Evolutionary conservation across 495 filamentous ascomycete genomes (phyloP).

Genomic region (Hypoxylon lenormandii): DNA sequence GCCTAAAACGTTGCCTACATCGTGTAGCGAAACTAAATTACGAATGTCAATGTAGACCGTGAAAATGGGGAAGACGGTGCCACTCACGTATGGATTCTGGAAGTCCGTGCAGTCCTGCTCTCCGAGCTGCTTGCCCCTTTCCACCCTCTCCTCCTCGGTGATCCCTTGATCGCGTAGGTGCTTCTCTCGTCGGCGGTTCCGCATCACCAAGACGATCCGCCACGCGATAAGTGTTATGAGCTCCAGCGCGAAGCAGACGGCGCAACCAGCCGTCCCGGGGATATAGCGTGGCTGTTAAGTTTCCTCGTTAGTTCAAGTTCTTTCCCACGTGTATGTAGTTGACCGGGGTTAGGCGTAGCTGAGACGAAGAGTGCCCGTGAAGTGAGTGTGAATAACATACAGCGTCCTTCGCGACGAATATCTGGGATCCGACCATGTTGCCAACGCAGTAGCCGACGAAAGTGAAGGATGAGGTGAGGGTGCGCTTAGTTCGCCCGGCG

Average conservation of each 20-base stretch:
- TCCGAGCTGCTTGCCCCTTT: constrained; percentile 48
- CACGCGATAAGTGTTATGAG: constrained; percentile 44
- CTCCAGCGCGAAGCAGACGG: constrained; percentile 47
- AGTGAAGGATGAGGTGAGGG: constrained; percentile 54
- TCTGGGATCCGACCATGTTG: constrained; percentile 71
- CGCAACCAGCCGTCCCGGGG: constrained; percentile 46
- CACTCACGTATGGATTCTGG: constrained; percentile 47
- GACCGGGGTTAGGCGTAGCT: constrained; percentile 35
- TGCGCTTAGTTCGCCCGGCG: constrained; percentile 52
- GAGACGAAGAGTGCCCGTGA: constrained; percentile 36
- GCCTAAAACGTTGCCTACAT: constrained; percentile 7
- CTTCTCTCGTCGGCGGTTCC: constrained; percentile 47
- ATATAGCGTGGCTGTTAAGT: constrained; percentile 45
- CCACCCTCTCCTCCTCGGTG: constrained; percentile 47
- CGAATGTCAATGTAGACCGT: not conserved
- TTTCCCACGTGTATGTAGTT: not conserved
- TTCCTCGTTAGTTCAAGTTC: constrained; percentile 14
- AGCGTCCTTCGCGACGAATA: constrained; percentile 65
- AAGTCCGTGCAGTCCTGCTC: constrained; percentile 52
- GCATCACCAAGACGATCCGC: constrained; percentile 45
- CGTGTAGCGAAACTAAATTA: constrained; percentile 36
- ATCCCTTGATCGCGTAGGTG: constrained; percentile 40
- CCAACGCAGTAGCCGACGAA: constrained; percentile 64
- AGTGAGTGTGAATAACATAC: constrained; percentile 41
- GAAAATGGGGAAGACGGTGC: constrained; percentile 1